Evolutionary conservation across 805 yeast genomes (phyloP).

Genomic region (Yamadazyma ubonensis): DNA sequence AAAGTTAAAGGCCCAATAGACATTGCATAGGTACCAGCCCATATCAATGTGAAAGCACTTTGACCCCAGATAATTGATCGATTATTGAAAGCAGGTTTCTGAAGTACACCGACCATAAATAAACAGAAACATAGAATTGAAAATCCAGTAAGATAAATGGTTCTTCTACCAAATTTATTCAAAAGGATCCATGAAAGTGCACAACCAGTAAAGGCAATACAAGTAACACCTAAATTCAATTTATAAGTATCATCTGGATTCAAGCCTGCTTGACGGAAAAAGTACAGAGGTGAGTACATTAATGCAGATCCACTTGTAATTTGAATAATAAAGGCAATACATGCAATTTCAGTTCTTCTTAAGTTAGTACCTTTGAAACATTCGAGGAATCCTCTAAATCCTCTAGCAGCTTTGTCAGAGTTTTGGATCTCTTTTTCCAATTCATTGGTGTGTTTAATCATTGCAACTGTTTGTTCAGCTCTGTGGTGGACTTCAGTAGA

Average conservation of each 20-base stretch:
- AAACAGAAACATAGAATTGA: conserved; percentile 31
- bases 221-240: conserved; percentile 33
- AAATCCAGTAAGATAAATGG: conserved; percentile 40
- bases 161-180: conserved; percentile 39
- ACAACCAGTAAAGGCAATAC: conserved; percentile 28
- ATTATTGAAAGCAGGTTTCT: conserved; percentile 16
- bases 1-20: conserved; percentile 45
- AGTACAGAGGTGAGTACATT: conserved; percentile 39
- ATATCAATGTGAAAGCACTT: conserved; percentile 21
- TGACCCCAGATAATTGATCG: conserved; percentile 23
- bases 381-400: conserved; percentile 34
- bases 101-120: conserved; percentile 41
- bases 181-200: conserved; percentile 30
- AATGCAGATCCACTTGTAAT: conserved; percentile 35
- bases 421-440: conserved; percentile 32
- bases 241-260: conserved; percentile 29
- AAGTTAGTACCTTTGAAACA: conserved; percentile 46
- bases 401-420: conserved; percentile 16
- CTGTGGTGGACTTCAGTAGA: conserved; percentile 19
- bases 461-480: conserved; percentile 18
- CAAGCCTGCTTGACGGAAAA: conserved; percentile 38
- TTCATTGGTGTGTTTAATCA: conserved; percentile 32
- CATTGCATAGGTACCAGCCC: conserved; percentile 32
- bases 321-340: conserved; percentile 33
- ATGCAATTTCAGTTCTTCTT: conserved; percentile 46